A percentile compares a stretch with the other conserved stretches of the same genome.
Evolutionary conservation across 2,329 filamentous ascomycete species (phyloP).

Genomic region (Nothophoma quercina): DNA sequence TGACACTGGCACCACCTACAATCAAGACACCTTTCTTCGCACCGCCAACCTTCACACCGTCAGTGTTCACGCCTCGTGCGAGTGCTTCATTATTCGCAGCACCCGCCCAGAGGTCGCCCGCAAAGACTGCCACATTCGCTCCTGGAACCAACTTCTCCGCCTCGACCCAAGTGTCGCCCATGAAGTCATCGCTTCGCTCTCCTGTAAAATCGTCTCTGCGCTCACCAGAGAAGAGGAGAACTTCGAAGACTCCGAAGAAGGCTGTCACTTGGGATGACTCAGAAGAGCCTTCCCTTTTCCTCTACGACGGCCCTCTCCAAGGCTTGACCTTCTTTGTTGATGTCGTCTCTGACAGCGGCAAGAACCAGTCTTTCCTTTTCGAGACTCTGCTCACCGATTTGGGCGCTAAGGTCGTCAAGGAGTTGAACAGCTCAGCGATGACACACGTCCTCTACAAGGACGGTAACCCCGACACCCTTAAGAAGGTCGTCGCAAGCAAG

Average conservation of each 20-base stretch:
- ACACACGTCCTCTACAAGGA: constrained; percentile 94
- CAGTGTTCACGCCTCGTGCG: constrained; percentile 14
- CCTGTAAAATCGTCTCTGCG: constrained; percentile 46
- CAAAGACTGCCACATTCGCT: constrained; percentile 13
- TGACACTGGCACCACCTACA: constrained; percentile 28
- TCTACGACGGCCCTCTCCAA: constrained; percentile 36
- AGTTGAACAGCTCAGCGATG: constrained; percentile 73
- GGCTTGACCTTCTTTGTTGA: constrained; percentile 84
- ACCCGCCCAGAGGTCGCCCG: constrained; percentile 14
- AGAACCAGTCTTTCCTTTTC: constrained; percentile 67
- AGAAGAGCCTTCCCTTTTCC: constrained; percentile 31
- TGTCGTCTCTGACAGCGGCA: constrained; percentile 76
- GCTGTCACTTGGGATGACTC: constrained; percentile 44
- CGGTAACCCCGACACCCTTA: constrained; percentile 78
- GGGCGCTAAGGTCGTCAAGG: constrained; percentile 79
- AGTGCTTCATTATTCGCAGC: constrained; percentile 5
- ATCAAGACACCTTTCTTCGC: constrained; percentile 17
- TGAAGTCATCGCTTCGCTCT: constrained; percentile 39
- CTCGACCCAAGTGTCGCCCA: constrained; percentile 31
- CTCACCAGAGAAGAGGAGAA: constrained; percentile 44
- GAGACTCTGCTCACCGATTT: constrained; percentile 80
- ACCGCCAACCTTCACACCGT: constrained; percentile 16
- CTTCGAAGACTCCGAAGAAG: constrained; percentile 47
- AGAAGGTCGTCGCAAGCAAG: constrained; percentile 76
- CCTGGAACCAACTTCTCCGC: constrained; percentile 13